A percentile compares a stretch with the other conserved stretches of the same genome.
phyloP scores from a whole-genome alignment of 2,329 filamentous ascomycete species.

The Botrytis squamosa region DNA sequence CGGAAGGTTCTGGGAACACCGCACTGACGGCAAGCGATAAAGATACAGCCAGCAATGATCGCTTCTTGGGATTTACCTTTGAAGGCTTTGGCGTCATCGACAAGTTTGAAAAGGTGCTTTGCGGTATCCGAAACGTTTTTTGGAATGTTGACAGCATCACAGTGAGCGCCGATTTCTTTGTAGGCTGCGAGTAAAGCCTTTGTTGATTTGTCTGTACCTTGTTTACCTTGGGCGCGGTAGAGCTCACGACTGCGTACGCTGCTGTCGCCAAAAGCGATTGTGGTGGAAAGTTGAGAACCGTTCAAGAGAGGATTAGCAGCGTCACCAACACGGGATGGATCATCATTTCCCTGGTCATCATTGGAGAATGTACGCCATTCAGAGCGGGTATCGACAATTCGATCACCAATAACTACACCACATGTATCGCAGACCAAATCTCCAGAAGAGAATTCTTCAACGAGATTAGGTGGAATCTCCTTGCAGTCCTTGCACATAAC shows the following conservation, averaged over 20 bases:
- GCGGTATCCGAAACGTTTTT: slow-evolving; percentile 82
- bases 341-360: slow-evolving; percentile 93
- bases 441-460: slow-evolving; percentile 88
- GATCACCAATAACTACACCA: slow-evolving; percentile 84
- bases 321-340: slow-evolving; percentile 97
- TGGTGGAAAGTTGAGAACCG: slow-evolving; percentile 84
- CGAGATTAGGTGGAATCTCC: slow-evolving; percentile 85
- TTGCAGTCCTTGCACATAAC: slow-evolving; percentile 89
- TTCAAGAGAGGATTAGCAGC: slow-evolving; percentile 86
- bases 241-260: slow-evolving; percentile 70
- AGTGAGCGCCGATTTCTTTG: slow-evolving; percentile 84
- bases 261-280: slow-evolving; percentile 79
- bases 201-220: slow-evolving; percentile 76
- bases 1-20: slow-evolving; percentile 85
- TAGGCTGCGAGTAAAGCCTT: slow-evolving; percentile 79
- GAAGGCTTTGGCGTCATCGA: slow-evolving; percentile 88
- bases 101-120: slow-evolving; percentile 93
- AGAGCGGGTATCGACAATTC: slow-evolving; percentile 91
- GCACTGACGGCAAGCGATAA: slow-evolving; percentile 92
- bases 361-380: slow-evolving; percentile 99
- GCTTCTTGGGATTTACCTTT: slow-evolving; percentile 94
- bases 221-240: slow-evolving; percentile 79
- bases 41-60: slow-evolving; percentile 94
- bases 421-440: slow-evolving; percentile 93
- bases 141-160: slow-evolving; percentile 79